Evolutionary conservation across 768 basidiomycete genomes (phyloP).

Genomic region (Boletus sp.): DNA sequence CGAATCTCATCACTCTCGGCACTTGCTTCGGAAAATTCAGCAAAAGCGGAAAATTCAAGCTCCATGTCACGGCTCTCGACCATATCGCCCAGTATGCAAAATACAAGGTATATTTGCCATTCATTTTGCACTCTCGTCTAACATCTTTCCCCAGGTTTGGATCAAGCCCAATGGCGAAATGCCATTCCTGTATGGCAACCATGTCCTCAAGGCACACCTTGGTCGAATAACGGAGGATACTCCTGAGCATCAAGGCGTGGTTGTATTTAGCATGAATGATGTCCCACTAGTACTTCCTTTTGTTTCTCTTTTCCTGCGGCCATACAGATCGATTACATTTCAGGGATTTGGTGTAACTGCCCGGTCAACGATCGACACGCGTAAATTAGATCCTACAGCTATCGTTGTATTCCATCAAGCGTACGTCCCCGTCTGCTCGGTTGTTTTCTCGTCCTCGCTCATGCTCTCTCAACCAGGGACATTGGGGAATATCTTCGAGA

Average conservation of each 20-base stretch:
- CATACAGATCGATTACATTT: slow-evolving; percentile 6
- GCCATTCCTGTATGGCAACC: slow-evolving; percentile 98
- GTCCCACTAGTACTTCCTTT: slow-evolving; percentile 69
- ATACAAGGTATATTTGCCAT: slow-evolving; percentile 72
- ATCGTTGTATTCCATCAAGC: slow-evolving; percentile 99
- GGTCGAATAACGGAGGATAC: slow-evolving; percentile 98
- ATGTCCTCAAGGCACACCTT: slow-evolving; percentile 97
- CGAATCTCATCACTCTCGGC: slow-evolving; percentile 88
- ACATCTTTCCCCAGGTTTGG: slow-evolving; percentile 68
- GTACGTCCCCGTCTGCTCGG: slow-evolving; percentile 37
- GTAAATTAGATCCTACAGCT: slow-evolving; percentile 95
- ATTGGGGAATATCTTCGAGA: slow-evolving; percentile 98
- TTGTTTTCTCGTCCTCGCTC: slow-evolving; percentile 2
- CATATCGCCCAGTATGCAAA: slow-evolving; percentile 95
- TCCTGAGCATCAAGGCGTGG: slow-evolving; percentile 97
- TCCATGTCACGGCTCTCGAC: slow-evolving; percentile 92
- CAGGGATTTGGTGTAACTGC: slow-evolving; percentile 99
- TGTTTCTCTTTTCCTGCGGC: background rate
- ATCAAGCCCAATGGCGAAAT: slow-evolving; percentile 99
- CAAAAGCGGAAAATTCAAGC: slow-evolving; percentile 96
- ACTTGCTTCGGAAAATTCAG: slow-evolving; percentile 98
- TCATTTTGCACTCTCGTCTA: background rate
- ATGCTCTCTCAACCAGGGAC: slow-evolving; percentile 53
- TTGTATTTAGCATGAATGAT: slow-evolving; percentile 95
- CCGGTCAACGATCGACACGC: slow-evolving; percentile 90